Conservation (phyloP, 345 rosid species). For the Corymbia maculata region DNA sequence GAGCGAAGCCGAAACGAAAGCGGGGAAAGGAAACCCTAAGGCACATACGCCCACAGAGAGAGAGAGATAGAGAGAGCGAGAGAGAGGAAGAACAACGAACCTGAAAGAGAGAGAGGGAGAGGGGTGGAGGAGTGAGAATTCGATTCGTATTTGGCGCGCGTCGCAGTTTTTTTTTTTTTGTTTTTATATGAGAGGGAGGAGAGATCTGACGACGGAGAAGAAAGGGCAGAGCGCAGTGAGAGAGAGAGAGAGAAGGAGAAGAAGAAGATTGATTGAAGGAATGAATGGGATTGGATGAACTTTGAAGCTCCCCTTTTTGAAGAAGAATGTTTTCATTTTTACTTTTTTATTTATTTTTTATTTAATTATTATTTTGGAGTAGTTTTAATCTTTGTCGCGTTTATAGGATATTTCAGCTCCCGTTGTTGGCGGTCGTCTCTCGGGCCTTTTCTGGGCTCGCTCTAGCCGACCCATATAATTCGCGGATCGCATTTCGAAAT, state of each 20-base stretch:
- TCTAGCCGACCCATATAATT: background rate
- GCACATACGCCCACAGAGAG: background rate
- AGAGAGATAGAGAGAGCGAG: background rate
- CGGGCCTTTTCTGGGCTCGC: background rate
- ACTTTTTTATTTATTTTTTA: background rate
- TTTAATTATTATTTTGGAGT: background rate
- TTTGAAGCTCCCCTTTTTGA: background rate
- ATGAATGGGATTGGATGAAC: background rate
- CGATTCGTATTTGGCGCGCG: background rate
- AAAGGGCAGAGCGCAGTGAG: background rate
- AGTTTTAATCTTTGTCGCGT: background rate
- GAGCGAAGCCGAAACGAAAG: background rate
- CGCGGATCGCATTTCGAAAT: background rate
- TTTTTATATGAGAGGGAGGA: background rate
- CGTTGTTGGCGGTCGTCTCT: background rate
- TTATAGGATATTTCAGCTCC: background rate
- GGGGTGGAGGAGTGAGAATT: background rate
- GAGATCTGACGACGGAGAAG: conserved; percentile 44
- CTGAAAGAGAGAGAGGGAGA: background rate
- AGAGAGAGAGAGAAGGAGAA: background rate
- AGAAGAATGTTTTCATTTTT: background rate
- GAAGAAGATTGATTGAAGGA: background rate
- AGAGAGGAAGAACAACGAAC: background rate
- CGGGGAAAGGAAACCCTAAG: background rate
- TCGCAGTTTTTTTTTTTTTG: background rate